Percentiles rank a stretch among this genome's conserved stretches.
Evolutionary conservation across 768 basidiomycete genomes (phyloP).

Genomic region (Mycena epipterygia): DNA sequence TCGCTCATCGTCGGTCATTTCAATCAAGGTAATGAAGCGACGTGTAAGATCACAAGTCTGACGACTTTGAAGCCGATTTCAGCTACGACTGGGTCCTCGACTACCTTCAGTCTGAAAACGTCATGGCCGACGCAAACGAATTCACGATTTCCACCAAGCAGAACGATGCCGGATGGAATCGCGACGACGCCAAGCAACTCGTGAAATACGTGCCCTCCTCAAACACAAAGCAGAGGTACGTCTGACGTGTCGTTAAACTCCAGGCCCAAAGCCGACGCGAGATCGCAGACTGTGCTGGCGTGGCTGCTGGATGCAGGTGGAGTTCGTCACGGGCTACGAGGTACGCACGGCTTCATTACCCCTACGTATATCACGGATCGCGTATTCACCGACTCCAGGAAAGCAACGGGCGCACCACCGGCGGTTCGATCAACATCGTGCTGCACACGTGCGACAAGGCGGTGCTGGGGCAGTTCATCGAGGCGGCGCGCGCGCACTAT

Average conservation of each 20-base stretch:
- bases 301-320: conserved; percentile 35
- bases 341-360: neutral
- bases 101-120: conserved; percentile 41
- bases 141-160: conserved; percentile 41
- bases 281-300: conserved; percentile 28
- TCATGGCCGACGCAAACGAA: conserved; percentile 42
- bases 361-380: neutral
- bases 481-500: conserved; percentile 43
- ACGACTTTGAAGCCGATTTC: conserved; percentile 31
- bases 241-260: neutral
- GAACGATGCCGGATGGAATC: conserved; percentile 39
- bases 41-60: neutral
- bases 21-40: conserved; percentile 22
- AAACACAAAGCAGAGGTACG: conserved; percentile 34
- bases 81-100: conserved; percentile 47
- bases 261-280: neutral
- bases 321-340: conserved; percentile 35
- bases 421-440: conserved; percentile 35
- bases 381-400: conserved; percentile 14
- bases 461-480: conserved; percentile 40
- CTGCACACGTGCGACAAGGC: conserved; percentile 43
- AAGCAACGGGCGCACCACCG: conserved; percentile 35
- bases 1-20: conserved; percentile 43
- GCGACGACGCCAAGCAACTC: conserved; percentile 32
- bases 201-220: conserved; percentile 32